These are phyloP conservation scores for Neofusicoccum ribis DNA, from an alignment of 2,329 filamentous ascomycete genomes.

Conservation along the genomic window DNA sequence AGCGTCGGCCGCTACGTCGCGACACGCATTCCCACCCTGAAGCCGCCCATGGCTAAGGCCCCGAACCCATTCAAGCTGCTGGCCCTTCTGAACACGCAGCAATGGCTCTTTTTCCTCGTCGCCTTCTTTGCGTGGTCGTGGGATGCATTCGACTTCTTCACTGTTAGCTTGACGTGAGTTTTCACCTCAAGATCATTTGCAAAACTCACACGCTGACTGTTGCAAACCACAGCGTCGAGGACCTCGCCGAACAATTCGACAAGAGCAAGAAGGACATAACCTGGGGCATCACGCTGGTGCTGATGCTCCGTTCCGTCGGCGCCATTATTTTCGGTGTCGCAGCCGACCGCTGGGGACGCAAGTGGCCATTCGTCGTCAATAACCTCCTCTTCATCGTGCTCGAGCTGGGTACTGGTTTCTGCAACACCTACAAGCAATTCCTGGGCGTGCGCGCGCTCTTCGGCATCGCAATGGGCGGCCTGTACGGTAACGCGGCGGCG, in stretches of 20 bases:
- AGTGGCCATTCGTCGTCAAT: constrained; percentile 61
- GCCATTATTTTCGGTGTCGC: constrained; percentile 58
- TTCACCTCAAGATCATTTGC: no score
- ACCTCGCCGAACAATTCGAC: constrained; percentile 55
- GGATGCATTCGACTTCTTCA: constrained; percentile 63
- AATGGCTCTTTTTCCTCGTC: constrained; percentile 60
- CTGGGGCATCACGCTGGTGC: constrained; percentile 51
- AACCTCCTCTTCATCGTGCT: constrained; percentile 62
- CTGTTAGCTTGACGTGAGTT: constrained; percentile 54
- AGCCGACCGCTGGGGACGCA: constrained; percentile 56
- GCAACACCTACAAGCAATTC: constrained; percentile 58
- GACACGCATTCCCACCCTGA: constrained; percentile 55
- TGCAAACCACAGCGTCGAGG: constrained; percentile 34
- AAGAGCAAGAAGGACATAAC: constrained; percentile 60
- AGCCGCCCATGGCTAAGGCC: constrained; percentile 56
- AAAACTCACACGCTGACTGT: background rate
- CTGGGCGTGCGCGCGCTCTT: constrained; percentile 61
- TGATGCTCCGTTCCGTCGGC: constrained; percentile 63
- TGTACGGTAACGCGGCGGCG: constrained; percentile 63
- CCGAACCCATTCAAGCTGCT: constrained; percentile 57
- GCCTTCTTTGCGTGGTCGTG: constrained; percentile 51
- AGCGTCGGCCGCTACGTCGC: constrained; percentile 50
- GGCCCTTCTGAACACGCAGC: constrained; percentile 52
- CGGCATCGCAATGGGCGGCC: constrained; percentile 64
- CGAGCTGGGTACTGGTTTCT: constrained; percentile 62